These are phyloP conservation scores for Pseudopyricularia javanii DNA, from an alignment of 2,329 filamentous ascomycete species.

Conservation along the genomic window DNA sequence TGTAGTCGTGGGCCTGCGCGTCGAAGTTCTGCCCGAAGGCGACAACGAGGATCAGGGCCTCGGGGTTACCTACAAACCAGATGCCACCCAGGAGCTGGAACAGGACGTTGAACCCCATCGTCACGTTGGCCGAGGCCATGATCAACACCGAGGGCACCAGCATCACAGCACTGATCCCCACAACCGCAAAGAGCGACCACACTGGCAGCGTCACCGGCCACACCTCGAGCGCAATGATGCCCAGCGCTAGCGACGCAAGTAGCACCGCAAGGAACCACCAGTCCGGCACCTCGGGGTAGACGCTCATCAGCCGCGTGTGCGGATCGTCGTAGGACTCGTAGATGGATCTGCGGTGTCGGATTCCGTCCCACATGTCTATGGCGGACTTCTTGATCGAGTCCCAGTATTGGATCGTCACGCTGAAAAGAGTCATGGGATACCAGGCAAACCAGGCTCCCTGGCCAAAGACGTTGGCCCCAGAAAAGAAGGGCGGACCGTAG, in stretches of 20 bases:
- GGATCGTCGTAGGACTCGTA: conserved; percentile 29
- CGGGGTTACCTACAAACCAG: conserved; percentile 12
- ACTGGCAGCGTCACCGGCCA: conserved; percentile 15
- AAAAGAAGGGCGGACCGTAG: conserved; percentile 5
- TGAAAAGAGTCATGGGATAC: conserved; percentile 3
- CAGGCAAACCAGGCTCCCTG: conserved; percentile 1
- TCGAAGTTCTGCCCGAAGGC: conserved; percentile 2
- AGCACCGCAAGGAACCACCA: conserved; percentile 35
- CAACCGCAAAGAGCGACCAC: conserved; percentile 16
- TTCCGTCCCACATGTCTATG: conserved; percentile 23
- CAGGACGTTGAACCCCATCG: conserved; percentile 24
- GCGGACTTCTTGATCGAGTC: conserved; percentile 22
- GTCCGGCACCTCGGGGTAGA: conserved; percentile 32
- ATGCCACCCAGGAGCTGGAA: conserved; percentile 28
- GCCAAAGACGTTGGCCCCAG: conserved; percentile 2
- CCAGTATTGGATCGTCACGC: conserved; percentile 4
- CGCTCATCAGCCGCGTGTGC: conserved; percentile 27
- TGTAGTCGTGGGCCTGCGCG: conserved; percentile 4
- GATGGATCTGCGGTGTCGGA: conserved; percentile 24
- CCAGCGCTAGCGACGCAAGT: conserved; percentile 13
- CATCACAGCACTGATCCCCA: conserved; percentile 24
- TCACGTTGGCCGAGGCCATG: conserved; percentile 28
- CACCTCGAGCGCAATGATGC: conserved; percentile 16
- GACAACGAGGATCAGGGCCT: conserved; percentile 19
- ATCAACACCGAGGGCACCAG: conserved; percentile 27